Percentiles rank a stretch among this genome's conserved stretches.
phyloP scores from a whole-genome alignment of 2,329 filamentous ascomycete species.

The Balansia obtecta region DNA sequence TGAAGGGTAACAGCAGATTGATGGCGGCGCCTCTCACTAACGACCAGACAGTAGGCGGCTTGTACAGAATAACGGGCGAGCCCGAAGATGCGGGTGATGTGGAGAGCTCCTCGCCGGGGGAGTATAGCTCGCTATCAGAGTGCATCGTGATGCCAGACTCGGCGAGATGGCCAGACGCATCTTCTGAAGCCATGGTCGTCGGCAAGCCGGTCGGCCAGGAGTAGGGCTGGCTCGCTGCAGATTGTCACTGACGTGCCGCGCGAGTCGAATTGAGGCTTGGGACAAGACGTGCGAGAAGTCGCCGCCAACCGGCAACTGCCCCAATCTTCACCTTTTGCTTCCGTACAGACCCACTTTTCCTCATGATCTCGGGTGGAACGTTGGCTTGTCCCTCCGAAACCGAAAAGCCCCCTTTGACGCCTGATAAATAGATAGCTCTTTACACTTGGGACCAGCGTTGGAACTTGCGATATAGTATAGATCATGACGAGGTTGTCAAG shows the following conservation, averaged over 20 bases:
- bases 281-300: not conserved
- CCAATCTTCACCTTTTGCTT: too few species aligned
- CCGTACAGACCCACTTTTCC: too few species aligned
- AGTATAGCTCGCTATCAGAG: constrained; percentile 77
- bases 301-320: not conserved
- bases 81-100: constrained; percentile 49
- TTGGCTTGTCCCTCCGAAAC: too few species aligned
- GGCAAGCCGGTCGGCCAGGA: not conserved
- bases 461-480: too few species aligned
- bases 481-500: too few species aligned
- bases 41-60: constrained; percentile 77
- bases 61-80: constrained; percentile 72
- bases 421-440: too few species aligned
- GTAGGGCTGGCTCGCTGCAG: not conserved
- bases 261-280: not conserved
- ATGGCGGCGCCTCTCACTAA: constrained; percentile 81
- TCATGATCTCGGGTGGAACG: too few species aligned
- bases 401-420: too few species aligned
- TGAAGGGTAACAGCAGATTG: constrained; percentile 87
- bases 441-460: too few species aligned
- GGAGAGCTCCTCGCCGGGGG: constrained; percentile 48
- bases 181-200: constrained; percentile 40
- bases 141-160: constrained; percentile 66
- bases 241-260: not conserved
- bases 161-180: constrained; percentile 41